These are phyloP conservation scores for Oleoguttula mirabilis DNA, from an alignment of 495 filamentous ascomycete species.

Conservation along the genomic window DNA sequence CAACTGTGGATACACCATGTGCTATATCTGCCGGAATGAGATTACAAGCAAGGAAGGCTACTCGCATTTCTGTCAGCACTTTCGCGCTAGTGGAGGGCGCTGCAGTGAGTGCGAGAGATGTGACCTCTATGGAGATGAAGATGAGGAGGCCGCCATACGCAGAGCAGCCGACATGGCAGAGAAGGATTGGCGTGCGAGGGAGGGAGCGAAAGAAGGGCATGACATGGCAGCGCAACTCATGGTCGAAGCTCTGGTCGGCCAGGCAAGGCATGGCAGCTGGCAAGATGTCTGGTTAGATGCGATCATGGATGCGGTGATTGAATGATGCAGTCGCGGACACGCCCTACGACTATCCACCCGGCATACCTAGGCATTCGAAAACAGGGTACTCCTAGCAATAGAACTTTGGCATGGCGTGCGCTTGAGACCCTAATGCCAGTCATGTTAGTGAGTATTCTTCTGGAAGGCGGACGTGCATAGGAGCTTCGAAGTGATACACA, in stretches of 20 bases:
- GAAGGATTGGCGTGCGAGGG: constrained; percentile 57
- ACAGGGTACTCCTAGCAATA: no score
- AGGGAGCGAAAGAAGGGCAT: constrained; percentile 15
- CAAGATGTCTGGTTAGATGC: constrained; percentile 21
- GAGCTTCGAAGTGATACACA: no score
- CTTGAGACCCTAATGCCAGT: no score
- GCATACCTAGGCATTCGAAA: no score
- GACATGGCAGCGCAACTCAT: constrained; percentile 8
- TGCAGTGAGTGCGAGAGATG: constrained; percentile 77
- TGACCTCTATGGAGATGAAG: constrained; percentile 78
- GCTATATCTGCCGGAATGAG: constrained; percentile 68
- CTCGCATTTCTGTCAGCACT: constrained; percentile 89
- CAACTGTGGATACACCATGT: constrained; percentile 96
- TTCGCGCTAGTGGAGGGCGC: constrained; percentile 59
- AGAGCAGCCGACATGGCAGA: constrained; percentile 71
- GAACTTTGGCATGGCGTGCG: no score
- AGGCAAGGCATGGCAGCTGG: neutral
- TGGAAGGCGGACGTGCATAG: no score
- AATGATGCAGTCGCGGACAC: constrained; percentile 2
- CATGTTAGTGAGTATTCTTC: no score
- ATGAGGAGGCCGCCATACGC: constrained; percentile 65
- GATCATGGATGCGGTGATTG: constrained; percentile 21
- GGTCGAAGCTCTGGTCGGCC: constrained; percentile 11
- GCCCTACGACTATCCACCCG: no score
- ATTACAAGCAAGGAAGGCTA: constrained; percentile 53